Evolutionary conservation across 352 stramenopile genomes (phyloP), one percentile per base, ranked within the genome.

Genomic region (Globisporangium emineosum): DNA sequence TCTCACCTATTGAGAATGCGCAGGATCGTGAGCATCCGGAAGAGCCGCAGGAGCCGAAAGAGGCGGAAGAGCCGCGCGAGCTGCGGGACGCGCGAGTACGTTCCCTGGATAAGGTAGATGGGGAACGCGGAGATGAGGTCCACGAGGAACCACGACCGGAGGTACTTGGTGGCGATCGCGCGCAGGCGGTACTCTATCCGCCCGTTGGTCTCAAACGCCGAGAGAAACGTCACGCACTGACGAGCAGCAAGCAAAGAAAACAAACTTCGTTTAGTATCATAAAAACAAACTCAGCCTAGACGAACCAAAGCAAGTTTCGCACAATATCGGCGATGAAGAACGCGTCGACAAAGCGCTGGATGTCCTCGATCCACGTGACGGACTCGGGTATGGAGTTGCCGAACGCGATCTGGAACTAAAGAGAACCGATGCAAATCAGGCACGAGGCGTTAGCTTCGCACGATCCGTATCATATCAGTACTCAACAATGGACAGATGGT

Each of bases 281-380:
- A 40, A 13, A 40, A 5, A 32, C 29, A 17, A 47, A 47, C 15
- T 23, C 17, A 47, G 33, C 13, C 15, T 13, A 15, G 33, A 40
- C 13, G 10, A 13, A 5, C 13, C 37, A 21, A 45, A 25, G n/a
- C 43, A 13, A 51, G n/a, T 27, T 10, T 75, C 79, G 25, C 64
- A 93, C 84, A 60, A 93, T 89, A 49, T 91, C 81, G 33, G 68
- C 56, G 57, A 91, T 84, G 71, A 91, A 93, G 69, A 91, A 90
- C 10, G 67, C 60, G 60, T 90, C 83, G 3, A 89, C 79, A 37
- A 77, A 68, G 64, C 57, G 71, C 64, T 94, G 81, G 23, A 90
- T 62, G 30, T 79, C 61, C 13, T 92, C 84, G 32, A 88, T 21
- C n/a, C 58, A 70, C 8, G 40, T 56, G 10, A 68, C 53, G 5